Base-by-base conservation (phyloP, 352 stramenopile species). In the Phytophthora nicotianae region DNA sequence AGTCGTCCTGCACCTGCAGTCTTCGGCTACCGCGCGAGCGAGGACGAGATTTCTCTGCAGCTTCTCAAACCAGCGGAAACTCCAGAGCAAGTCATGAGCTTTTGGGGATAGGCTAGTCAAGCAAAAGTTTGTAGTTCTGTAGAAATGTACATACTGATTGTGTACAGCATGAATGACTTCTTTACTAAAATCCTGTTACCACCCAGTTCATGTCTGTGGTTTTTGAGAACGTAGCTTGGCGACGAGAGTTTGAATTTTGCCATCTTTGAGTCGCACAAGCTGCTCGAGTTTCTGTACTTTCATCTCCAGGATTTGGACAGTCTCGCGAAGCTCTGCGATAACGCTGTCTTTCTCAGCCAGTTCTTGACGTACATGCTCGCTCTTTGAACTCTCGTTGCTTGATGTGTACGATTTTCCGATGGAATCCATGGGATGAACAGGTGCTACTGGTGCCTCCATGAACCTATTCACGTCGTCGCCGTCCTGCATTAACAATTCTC, bases 251-350 rank as follows among this genome's bases (percentile, higher is more conserved):
- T 95, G 74, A 56, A 98, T 98, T 60, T 98, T 98, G 60, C 79
- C 81, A 50, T 98, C 95, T 66, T 98, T 98, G 2, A 98, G 72
- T 3, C 91, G 86, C 14, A 98, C 81, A 20, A 98, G 80, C 73
- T 98, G 93, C 77, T 98, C 95, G 16, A 98, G 77, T 70, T 98
- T 98, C 46, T 95, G 79, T 19, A 98, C 88, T 74, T 98, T 98
- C 68, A 97, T 90, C 62, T 98, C 91, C 17, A 98, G 66, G 37
- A 98, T 98, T 72, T 93, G 82, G 32, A 96, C 86, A 10, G 89
- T 97, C 65, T 98, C 92, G 19, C 82, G 75, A 17, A 97, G 72
- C 53, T 98, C 89, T 11, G 67, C 55, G 37, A 98, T 96, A 14
- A 77, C 86, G 38, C 76, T 94, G 72, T 81, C 93, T 53, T 86